Base-by-base conservation (phyloP, 176 grass and related monocot genomes). In the Rhynchospora pubera region DNA sequence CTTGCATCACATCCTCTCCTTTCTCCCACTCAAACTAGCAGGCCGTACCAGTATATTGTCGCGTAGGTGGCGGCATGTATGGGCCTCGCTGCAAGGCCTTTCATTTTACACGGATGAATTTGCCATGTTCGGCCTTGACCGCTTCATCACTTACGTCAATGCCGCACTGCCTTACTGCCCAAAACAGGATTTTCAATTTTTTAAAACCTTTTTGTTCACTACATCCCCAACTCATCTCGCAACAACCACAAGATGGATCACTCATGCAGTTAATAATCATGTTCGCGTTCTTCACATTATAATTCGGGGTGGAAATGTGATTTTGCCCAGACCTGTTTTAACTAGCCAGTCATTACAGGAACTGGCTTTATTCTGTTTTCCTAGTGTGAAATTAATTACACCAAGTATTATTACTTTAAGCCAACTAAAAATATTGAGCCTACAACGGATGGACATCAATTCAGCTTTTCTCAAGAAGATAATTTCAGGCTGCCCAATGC, bases 251-350 rank as follows among this genome's bases (percentile, higher is more conserved):
- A 62, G 79, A 65, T 81, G 79, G 79, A 81, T 81, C 79, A 50
- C 23, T 52, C 57, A 63, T 4, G 43, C 79, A 9, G 79, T 81
- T 26, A 81, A 65, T 50, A 65, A 61, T 15, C 60, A 81, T 63
- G 79, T 65, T 65, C 58, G 10, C 18, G 19, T 8, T 65, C 59
- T 81, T 16, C 15, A 23, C 45, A 65, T 81, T 14, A 81, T 81
- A 81, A 81, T 81, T 30, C 58, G 24, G 61, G 79, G 79, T 0
- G 79, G 79, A 81, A 81, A 81, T 64, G 79, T 81, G 14, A 81
- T 81, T 65, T 81, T 81, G 39, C 79, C 79, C 10, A 81, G 79
- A 81, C 12, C 60, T 61, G 57, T 30, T 50, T 50, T 81, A 18
- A 12, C 18, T 15, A 63, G 60, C 39, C 42, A 26, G n/a, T 81